A percentile compares a stretch with the other conserved stretches of the same genome.
Evolutionary conservation across 768 basidiomycete genomes (phyloP).

Genomic region (Russula griseocarnosa): DNA sequence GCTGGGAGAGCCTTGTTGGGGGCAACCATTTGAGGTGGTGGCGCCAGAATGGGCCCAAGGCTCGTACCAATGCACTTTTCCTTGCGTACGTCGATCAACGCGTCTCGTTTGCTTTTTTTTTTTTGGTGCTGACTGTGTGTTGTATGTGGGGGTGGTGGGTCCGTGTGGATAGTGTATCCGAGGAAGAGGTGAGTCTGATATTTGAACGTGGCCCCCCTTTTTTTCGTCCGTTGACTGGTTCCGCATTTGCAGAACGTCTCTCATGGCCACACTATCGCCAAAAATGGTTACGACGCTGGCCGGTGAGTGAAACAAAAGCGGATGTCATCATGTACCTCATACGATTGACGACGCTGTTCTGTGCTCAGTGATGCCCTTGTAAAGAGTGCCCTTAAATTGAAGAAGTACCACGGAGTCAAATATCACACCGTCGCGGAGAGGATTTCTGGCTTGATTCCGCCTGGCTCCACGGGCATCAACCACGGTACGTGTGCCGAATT

Average conservation of each 20-base stretch:
- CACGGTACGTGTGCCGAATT: conserved; percentile 38
- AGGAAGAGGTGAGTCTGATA: conserved; percentile 27
- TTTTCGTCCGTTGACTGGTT: too few species aligned
- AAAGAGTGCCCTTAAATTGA: conserved; percentile 6
- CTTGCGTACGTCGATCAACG: conserved; percentile 33
- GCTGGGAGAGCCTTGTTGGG: conserved; percentile 35
- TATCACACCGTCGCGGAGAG: conserved; percentile 48
- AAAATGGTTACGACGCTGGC: conserved; percentile 35
- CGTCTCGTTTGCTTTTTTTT: too few species aligned
- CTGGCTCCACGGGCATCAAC: conserved; percentile 50
- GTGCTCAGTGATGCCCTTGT: conserved; percentile 18
- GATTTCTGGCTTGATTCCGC: conserved; percentile 50
- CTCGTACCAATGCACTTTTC: conserved; percentile 36
- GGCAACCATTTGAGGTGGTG: conserved; percentile 30
- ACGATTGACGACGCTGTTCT: neutral
- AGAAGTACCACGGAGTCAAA: conserved; percentile 24
- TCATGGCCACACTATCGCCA: conserved; percentile 29
- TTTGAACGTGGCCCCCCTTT: too few species aligned
- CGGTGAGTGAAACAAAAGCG: conserved; percentile 27
- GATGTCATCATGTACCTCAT: too few species aligned
- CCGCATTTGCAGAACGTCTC: too few species aligned
- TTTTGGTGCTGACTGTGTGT: neutral
- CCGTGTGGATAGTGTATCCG: conserved; percentile 20
- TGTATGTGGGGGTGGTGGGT: too few species aligned
- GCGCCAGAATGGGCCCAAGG: conserved; percentile 34